Conservation (phyloP, 352 stramenopile genomes). For the Pythium brachiatum region DNA sequence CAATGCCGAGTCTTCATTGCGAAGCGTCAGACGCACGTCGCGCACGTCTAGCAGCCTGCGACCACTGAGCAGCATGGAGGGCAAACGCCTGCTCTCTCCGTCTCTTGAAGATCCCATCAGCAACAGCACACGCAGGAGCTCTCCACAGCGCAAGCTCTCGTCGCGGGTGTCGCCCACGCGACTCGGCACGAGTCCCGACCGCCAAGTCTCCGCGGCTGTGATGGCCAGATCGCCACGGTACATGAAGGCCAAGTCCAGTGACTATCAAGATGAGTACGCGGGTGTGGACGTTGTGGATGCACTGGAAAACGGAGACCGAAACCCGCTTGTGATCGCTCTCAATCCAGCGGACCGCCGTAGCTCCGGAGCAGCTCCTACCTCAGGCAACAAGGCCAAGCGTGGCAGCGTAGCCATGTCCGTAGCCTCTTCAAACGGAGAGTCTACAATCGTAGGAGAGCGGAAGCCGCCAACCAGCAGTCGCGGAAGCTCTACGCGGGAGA, state of each 20-base stretch:
- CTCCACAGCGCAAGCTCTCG: not conserved
- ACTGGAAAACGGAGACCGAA: constrained; percentile 8
- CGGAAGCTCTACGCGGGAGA: constrained; percentile 24
- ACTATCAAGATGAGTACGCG: not conserved
- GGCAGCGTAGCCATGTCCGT: not conserved
- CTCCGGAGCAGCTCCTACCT: not conserved
- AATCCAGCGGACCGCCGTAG: not conserved
- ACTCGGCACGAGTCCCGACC: not conserved
- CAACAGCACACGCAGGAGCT: not conserved
- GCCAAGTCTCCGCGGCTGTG: not conserved
- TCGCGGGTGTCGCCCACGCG: not conserved
- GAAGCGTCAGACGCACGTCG: not conserved
- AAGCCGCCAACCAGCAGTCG: not conserved
- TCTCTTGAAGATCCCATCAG: not conserved
- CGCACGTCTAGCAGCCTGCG: not conserved
- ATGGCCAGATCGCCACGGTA: not conserved
- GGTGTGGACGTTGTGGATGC: constrained; percentile 1
- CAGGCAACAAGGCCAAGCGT: constrained; percentile 5
- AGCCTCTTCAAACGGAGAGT: not conserved
- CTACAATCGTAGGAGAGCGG: not conserved
- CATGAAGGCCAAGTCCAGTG: constrained; percentile 3
- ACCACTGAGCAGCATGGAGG: not conserved
- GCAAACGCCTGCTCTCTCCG: not conserved
- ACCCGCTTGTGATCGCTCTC: constrained; percentile 12
- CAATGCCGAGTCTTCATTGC: not conserved